Evolutionary conservation across 305 asterid genomes (phyloP), one percentile per base, ranked within the genome.

Genomic region (Ajuga reptans): DNA sequence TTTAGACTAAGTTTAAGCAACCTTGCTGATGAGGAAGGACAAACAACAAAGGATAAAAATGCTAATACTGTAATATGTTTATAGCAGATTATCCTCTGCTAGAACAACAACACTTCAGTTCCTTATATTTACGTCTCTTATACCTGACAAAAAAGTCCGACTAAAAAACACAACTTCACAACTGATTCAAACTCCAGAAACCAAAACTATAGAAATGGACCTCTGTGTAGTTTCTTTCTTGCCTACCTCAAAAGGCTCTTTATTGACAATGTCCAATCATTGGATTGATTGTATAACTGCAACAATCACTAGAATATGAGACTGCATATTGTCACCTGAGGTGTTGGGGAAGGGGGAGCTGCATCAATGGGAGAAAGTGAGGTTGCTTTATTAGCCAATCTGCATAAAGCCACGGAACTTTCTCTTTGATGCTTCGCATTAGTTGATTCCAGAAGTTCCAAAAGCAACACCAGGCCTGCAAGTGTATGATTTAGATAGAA

Each of bases 311-410:
- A 41, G 27, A 39, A 55, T 15, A 39, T 47, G 15, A 66, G 42
- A 52, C 17, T 49, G 34, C 8, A 5, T 39, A 49, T 45, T 4
- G 46, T 60, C 79, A 94, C 99, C 97, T 94, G 96, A 62, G 96
- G 92, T 69, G 73, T 70, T 36, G 98, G 99, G 58, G 99, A 94
- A 34, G 94, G 98, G 74, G 99, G 99, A 79, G 98, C 98, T 24
- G 98, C 94, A 82, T 94, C 98, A 36, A 86, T 71, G 31, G 95
- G 88, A 74, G 97, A 91, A 68, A 87, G 91, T 45, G 93, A 83
- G 82, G 83, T 88, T 4, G 89, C 95, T 85, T 89, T 92, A 71
- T 79, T 78, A 43, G 96, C 90, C 82, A 94, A 75, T 77, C 82
- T 88, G 83, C 88, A 88, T 66, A 94, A 72, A 59, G 99, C 99